Evolutionary conservation across 164 flowering plant species (phyloP).

Genomic region (Dillenia turbinata): DNA sequence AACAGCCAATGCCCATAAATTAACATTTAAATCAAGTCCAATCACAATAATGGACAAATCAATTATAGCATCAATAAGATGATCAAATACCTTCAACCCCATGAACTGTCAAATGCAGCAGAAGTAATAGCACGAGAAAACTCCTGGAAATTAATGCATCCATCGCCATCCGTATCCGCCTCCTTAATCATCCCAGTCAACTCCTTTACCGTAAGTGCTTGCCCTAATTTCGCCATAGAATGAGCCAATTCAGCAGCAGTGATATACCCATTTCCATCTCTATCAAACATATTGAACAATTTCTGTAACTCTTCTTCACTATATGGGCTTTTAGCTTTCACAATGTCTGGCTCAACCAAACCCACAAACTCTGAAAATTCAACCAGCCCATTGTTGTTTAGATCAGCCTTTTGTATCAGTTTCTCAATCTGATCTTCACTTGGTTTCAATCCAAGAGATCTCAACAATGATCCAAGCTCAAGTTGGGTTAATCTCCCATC

Average conservation of each 20-base stretch:
- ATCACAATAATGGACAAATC: too few species aligned
- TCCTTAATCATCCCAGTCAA: constrained; percentile 70
- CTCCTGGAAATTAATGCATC: constrained; percentile 54
- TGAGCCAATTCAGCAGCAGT: constrained; percentile 68
- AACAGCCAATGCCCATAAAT: too few species aligned
- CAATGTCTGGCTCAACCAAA: constrained; percentile 74
- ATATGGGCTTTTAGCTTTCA: constrained; percentile 61
- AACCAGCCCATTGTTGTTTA: constrained; percentile 71
- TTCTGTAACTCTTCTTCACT: constrained; percentile 68
- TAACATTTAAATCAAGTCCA: too few species aligned
- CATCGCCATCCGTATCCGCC: constrained; percentile 73
- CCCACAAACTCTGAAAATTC: constrained; percentile 91
- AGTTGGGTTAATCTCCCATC: constrained; percentile 91
- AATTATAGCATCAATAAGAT: too few species aligned
- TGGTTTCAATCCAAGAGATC: constrained; percentile 78
- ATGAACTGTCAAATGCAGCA: constrained; percentile 68
- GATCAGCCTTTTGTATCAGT: constrained; percentile 67
- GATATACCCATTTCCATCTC: constrained; percentile 61
- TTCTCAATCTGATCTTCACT: constrained; percentile 68
- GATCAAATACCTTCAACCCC: constrained; percentile 27
- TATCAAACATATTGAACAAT: constrained; percentile 57
- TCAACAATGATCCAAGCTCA: constrained; percentile 74
- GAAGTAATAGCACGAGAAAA: constrained; percentile 58
- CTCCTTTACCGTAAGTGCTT: constrained; percentile 56
- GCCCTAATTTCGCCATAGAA: constrained; percentile 68